Conservation (phyloP, 164 flowering plant species). For the Magnolia officinalis region DNA sequence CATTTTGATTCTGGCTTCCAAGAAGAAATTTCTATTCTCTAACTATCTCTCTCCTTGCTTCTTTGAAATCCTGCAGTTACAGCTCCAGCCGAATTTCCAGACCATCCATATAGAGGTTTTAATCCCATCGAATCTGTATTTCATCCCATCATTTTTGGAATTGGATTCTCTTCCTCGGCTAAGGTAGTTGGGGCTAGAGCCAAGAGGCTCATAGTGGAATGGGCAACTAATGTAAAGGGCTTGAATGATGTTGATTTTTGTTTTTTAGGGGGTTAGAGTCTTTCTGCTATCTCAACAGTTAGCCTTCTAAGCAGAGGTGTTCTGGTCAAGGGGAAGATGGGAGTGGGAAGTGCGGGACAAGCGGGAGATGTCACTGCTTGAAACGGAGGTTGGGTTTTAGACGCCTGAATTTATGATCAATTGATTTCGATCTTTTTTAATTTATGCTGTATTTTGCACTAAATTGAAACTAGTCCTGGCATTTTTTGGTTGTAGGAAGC, state of each 20-base stretch:
- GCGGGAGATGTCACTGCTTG: conserved; percentile 93
- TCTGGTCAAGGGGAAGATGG: conserved; percentile 77
- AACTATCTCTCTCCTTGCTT: background rate
- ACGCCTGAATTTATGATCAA: background rate
- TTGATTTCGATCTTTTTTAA: background rate
- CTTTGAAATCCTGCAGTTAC: conserved; percentile 46
- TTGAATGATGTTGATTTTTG: no score
- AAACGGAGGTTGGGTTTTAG: conserved; percentile 66
- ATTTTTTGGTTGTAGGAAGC: conserved; percentile 49
- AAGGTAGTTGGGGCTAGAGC: no score
- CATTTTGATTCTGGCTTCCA: background rate
- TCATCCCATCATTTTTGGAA: no score
- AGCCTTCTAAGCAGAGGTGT: conserved; percentile 61
- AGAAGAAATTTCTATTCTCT: background rate
- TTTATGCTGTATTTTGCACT: background rate
- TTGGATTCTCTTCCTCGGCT: no score
- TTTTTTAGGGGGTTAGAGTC: no score
- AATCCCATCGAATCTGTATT: background rate
- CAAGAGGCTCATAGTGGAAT: no score
- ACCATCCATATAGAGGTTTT: conserved; percentile 94
- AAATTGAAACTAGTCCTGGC: conserved; percentile 1
- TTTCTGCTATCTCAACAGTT: no score
- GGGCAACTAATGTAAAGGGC: no score
- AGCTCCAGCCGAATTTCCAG: conserved; percentile 89
- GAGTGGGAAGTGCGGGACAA: conserved; percentile 79